A percentile compares a stretch with the other conserved stretches of the same genome.
Evolutionary conservation across 2,329 filamentous ascomycete species (phyloP).

Genomic region (Dichotomopilus funicola): DNA sequence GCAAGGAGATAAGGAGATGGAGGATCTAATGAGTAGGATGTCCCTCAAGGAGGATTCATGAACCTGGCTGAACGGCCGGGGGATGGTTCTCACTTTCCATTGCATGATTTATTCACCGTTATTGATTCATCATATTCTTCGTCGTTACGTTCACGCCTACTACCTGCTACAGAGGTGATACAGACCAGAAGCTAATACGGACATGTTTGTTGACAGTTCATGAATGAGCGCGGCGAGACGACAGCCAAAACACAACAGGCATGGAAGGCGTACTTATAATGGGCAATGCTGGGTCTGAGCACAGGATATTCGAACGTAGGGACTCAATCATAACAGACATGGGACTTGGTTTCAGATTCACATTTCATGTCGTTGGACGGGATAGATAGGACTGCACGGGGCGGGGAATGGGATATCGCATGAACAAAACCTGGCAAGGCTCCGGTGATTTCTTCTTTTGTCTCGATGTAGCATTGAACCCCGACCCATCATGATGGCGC

Average conservation of each 20-base stretch:
- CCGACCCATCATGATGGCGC: not conserved
- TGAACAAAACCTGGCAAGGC: not conserved
- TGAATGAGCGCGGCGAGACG: slow-evolving; percentile 2
- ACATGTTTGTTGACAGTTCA: slow-evolving; percentile 5
- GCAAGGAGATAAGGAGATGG: slow-evolving; percentile 29
- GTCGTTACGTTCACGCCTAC: no score
- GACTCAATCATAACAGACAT: no score
- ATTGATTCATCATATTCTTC: no score
- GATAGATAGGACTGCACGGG: no score
- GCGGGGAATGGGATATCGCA: no score
- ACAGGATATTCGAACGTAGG: no score
- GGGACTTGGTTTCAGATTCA: no score
- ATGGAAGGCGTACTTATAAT: not conserved
- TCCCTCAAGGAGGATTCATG: slow-evolving; percentile 30
- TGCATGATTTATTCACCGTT: no score
- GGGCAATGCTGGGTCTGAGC: no score
- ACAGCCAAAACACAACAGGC: not conserved
- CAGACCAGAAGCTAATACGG: slow-evolving; percentile 11
- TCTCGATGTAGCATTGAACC: not conserved
- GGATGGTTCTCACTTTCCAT: no score
- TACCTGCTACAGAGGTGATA: no score
- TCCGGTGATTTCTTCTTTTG: not conserved
- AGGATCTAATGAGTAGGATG: slow-evolving; percentile 31
- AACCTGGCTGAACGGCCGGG: slow-evolving; percentile 5
- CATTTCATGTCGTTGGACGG: no score